These are phyloP conservation scores for Remersonia thermophila DNA, from an alignment of 2,329 filamentous ascomycete species.

Conservation along the genomic window DNA sequence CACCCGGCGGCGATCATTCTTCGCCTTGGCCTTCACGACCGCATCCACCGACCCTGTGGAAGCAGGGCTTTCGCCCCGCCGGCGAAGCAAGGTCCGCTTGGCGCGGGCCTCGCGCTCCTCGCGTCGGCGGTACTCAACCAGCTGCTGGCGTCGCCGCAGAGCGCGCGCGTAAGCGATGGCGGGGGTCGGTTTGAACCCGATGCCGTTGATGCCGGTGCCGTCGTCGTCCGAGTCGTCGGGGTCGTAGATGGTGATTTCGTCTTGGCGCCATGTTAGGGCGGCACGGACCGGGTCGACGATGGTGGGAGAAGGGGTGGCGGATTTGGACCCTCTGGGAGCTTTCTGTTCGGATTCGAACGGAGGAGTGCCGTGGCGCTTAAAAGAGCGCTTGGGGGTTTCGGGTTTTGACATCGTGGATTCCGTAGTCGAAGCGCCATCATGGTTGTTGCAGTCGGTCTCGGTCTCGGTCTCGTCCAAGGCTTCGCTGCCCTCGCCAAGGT, in stretches of 20 bases:
- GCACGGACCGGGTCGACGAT: slow-evolving; percentile 43
- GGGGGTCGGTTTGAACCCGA: slow-evolving; percentile 53
- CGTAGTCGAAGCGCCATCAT: too few species aligned
- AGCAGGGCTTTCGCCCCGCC: slow-evolving; percentile 18
- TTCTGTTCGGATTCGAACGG: too few species aligned
- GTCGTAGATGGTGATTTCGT: slow-evolving; percentile 56
- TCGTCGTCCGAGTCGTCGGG: slow-evolving; percentile 54
- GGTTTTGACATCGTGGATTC: too few species aligned
- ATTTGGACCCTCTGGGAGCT: slow-evolving; percentile 1
- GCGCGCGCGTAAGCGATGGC: slow-evolving; percentile 46
- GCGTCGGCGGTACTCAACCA: slow-evolving; percentile 48
- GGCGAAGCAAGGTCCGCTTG: slow-evolving; percentile 39
- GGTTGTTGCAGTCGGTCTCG: too few species aligned
- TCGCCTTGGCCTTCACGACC: slow-evolving; percentile 27
- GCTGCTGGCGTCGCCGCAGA: slow-evolving; percentile 46
- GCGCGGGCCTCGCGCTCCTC: slow-evolving; percentile 50
- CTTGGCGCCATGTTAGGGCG: slow-evolving; percentile 53
- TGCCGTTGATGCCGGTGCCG: slow-evolving; percentile 54
- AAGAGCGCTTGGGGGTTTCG: too few species aligned
- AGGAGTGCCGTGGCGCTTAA: too few species aligned
- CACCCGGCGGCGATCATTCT: slow-evolving; percentile 15
- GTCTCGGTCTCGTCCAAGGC: too few species aligned
- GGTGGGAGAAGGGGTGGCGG: slow-evolving; percentile 9
- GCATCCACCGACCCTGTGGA: slow-evolving; percentile 18
- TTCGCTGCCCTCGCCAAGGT: too few species aligned